A percentile compares a stretch with the other conserved stretches of the same genome.
Conservation (phyloP, 2,329 filamentous ascomycete genomes). For the Lasiodiplodia citricola region DNA sequence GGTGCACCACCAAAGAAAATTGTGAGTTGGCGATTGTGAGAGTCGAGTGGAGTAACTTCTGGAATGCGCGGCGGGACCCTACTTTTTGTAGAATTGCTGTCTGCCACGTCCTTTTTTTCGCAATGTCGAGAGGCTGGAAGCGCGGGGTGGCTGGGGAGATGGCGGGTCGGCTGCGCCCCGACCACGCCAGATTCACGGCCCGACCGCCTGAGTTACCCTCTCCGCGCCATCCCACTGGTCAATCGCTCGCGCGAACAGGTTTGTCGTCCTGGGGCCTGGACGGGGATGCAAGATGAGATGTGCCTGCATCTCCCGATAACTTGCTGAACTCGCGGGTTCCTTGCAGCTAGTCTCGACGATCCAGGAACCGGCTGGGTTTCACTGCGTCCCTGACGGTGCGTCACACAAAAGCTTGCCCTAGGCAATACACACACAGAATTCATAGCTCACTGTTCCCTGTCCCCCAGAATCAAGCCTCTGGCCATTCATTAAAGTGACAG, state of each 20-base stretch:
- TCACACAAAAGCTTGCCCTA: no score
- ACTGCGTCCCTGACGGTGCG: background rate
- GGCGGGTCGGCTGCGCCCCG: background rate
- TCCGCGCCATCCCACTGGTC: background rate
- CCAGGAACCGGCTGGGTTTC: background rate
- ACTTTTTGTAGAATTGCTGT: conserved; percentile 14
- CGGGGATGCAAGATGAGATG: background rate
- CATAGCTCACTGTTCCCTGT: no score
- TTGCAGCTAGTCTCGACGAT: conserved; percentile 1
- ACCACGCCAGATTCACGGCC: background rate
- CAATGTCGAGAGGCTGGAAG: conserved; percentile 12
- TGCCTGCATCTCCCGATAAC: background rate
- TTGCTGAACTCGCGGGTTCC: background rate
- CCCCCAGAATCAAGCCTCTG: no score
- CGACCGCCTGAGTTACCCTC: background rate
- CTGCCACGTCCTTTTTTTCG: conserved; percentile 6
- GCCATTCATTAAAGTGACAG: no score
- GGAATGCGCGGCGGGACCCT: background rate
- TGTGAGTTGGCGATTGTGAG: background rate
- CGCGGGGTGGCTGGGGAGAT: conserved; percentile 19
- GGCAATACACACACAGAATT: no score
- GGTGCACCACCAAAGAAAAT: background rate
- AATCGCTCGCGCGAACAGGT: background rate
- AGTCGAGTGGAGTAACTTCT: conserved; percentile 10
- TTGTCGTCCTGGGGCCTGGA: background rate